These are phyloP conservation scores for Alternaria ethzedia DNA, from an alignment of 2,329 filamentous ascomycete species.

Conservation along the genomic window DNA sequence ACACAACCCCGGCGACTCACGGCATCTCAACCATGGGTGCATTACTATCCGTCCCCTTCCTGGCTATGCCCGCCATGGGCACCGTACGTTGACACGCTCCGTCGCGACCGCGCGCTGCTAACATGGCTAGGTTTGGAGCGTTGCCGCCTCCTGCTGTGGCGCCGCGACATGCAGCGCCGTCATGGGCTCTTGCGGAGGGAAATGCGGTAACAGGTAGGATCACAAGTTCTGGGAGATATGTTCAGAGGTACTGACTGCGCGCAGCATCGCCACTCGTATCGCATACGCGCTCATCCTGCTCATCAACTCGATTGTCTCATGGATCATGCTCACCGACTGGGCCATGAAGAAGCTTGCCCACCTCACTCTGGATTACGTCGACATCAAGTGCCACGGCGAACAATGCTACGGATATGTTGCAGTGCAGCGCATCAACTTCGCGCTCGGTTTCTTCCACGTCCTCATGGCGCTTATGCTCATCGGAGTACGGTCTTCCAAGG, in stretches of 20 bases:
- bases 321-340: slow-evolving; percentile 99
- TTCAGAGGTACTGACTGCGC: slow-evolving; percentile 12
- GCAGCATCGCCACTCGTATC: slow-evolving; percentile 92
- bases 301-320: slow-evolving; percentile 94
- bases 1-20: slow-evolving; percentile 9
- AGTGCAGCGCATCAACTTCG: slow-evolving; percentile 97
- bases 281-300: slow-evolving; percentile 94
- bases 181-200: slow-evolving; percentile 86
- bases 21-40: slow-evolving; percentile 74
- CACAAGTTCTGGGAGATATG: neutral
- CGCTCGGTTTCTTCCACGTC: slow-evolving; percentile 90
- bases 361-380: slow-evolving; percentile 92
- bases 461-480: slow-evolving; percentile 83
- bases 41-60: slow-evolving; percentile 83
- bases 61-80: slow-evolving; percentile 84
- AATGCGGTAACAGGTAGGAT: slow-evolving; percentile 87
- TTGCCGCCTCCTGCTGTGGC: slow-evolving; percentile 90
- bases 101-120: slow-evolving; percentile 23
- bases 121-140: slow-evolving; percentile 69
- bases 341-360: slow-evolving; percentile 94
- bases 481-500: slow-evolving; percentile 85
- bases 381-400: slow-evolving; percentile 86
- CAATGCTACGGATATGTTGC: slow-evolving; percentile 95
- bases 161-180: slow-evolving; percentile 96
- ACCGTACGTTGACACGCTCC: slow-evolving; percentile 67